Evolutionary conservation across 371 early-diverging fungal genomes (phyloP).

Genomic region (Rhizopus delemar): DNA sequence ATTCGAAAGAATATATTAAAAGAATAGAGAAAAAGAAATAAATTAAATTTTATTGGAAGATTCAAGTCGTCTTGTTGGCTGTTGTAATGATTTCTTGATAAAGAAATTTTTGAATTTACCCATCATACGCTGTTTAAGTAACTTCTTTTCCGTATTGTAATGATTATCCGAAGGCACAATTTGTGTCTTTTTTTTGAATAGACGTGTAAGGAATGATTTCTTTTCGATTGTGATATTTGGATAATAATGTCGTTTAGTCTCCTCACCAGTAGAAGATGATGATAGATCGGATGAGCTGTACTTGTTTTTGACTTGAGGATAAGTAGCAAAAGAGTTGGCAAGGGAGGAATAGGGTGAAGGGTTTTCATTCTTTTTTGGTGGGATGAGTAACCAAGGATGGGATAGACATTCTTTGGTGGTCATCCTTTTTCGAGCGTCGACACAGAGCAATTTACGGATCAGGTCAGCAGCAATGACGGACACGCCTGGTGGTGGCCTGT

Average conservation of each 20-base stretch:
- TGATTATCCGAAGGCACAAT: slow-evolving; percentile 11
- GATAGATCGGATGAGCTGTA: neutral
- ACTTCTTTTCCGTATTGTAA: slow-evolving; percentile 7
- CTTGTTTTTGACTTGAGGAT: neutral
- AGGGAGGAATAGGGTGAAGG: slow-evolving; percentile 1
- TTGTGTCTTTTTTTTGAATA: slow-evolving; percentile 24
- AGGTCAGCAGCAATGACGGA: slow-evolving; percentile 48
- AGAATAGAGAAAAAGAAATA: slow-evolving; percentile 27
- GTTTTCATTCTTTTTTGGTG: neutral
- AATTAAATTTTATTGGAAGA: slow-evolving; percentile 12
- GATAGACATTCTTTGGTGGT: slow-evolving; percentile 71
- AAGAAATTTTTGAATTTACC: slow-evolving; percentile 15
- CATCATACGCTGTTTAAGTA: slow-evolving; percentile 5
- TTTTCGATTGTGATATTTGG: slow-evolving; percentile 1
- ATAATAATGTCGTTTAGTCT: slow-evolving; percentile 1
- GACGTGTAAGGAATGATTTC: slow-evolving; percentile 14
- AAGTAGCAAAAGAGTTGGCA: neutral
- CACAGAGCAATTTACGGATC: slow-evolving; percentile 57
- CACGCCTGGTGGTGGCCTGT: slow-evolving; percentile 51
- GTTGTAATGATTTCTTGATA: slow-evolving; percentile 16
- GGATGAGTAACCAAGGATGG: slow-evolving; percentile 71
- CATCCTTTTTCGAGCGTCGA: slow-evolving; percentile 66
- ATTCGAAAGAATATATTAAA: slow-evolving; percentile 76
- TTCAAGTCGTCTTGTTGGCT: slow-evolving; percentile 3
- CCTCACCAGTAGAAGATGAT: neutral